Base-by-base conservation (phyloP, 805 yeast species). In the Candida silvicultrix region DNA sequence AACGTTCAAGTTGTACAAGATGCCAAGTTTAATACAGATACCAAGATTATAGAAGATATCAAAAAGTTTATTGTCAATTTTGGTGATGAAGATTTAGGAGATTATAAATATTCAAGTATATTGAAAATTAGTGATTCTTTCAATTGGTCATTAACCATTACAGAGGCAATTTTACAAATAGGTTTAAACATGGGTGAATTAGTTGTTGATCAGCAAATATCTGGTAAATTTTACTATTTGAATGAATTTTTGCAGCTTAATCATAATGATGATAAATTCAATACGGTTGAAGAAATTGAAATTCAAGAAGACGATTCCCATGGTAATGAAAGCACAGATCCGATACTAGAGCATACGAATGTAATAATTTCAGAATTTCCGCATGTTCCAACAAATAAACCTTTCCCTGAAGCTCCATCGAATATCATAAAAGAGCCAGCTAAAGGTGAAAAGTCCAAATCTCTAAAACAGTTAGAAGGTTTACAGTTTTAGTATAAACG, bases 71-170 rank as follows among this genome's bases (percentile, higher is more conserved):
- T 66, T 11, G 35, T 42, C 5, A 58, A 62, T 2, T 66, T 66
- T 19, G 64, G 65, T 10, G 63, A 60, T 40, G 53, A 62, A 9
- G 52, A 65, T 34, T 49, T 42, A n/a, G 48, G 57, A 32, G 52
- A 57, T 6, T 59, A 45, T 40, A 57, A 54, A 37, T 49, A 45
- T 23, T 57, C 61, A 23, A 52, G 50, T 19, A 46, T 66, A 2
- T 34, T 52, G 22, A 64, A 59, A 43, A 55, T 56, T 0, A 45
- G 58, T 32, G 62, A 58, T 21, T 51, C 50, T 32, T 80, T 81
- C 49, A 74, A 75, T 44, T 85, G 90, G 87, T 79, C 89, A 18
- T 66, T 81, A 35, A 75, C 77, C 22, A 78, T 86, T 14, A 73
- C 89, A 9, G 67, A 66, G 11, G 92, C 85, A 57, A 84, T 85